Conservation (phyloP, 176 grass and related monocot species). For the Musa acuminata region DNA sequence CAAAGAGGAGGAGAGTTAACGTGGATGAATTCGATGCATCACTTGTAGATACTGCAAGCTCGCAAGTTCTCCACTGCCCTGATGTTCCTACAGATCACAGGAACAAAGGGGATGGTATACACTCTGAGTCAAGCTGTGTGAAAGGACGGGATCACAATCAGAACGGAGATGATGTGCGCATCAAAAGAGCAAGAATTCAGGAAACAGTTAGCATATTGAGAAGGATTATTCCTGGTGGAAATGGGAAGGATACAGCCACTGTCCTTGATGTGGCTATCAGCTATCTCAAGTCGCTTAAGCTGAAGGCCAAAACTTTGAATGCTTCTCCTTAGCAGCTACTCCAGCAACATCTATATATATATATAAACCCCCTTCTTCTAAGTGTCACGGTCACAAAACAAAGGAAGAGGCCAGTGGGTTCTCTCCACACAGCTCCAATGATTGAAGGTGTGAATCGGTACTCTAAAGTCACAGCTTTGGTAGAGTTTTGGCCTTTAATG, state of each 20-base stretch:
- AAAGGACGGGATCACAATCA: constrained; percentile 37
- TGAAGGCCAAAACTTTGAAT: constrained; percentile 74
- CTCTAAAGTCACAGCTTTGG: background rate
- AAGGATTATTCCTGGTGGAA: constrained; percentile 70
- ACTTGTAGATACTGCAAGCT: constrained; percentile 73
- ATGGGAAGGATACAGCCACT: constrained; percentile 58
- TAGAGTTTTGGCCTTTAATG: constrained; percentile 9
- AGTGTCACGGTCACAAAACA: background rate
- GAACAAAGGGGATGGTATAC: constrained; percentile 26
- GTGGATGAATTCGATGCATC: constrained; percentile 38
- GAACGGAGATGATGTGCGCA: constrained; percentile 28
- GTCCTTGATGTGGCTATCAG: constrained; percentile 83
- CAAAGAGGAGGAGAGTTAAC: constrained; percentile 65
- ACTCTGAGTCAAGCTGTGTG: constrained; percentile 53
- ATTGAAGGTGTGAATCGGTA: constrained; percentile 16
- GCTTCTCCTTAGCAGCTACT: constrained; percentile 33
- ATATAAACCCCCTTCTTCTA: background rate
- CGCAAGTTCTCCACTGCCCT: constrained; percentile 30
- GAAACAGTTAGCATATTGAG: constrained; percentile 69
- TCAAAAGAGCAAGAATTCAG: constrained; percentile 69
- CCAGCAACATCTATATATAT: too few relatives aligned
- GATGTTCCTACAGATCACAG: constrained; percentile 19
- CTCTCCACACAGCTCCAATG: constrained; percentile 14
- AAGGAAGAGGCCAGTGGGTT: constrained; percentile 3
- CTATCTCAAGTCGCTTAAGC: constrained; percentile 82